These are phyloP conservation scores for Vigna angularis DNA, from an alignment of 306 rosid genomes.

Conservation along the genomic window DNA sequence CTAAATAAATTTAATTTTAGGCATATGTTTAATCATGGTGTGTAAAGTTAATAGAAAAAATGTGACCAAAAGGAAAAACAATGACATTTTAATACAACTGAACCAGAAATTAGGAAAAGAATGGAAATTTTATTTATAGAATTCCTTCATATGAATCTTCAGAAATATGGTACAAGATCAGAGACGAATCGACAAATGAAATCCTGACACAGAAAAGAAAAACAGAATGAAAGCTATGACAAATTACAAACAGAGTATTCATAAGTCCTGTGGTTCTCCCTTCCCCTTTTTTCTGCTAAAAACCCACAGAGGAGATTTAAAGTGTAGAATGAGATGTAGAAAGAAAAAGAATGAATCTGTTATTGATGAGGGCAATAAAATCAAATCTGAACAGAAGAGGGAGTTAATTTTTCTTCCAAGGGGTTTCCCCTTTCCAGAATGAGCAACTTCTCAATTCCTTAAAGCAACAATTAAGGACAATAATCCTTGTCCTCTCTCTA, in stretches of 20 bases:
- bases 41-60: not conserved
- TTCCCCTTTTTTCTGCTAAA: not conserved
- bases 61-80: not conserved
- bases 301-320: not conserved
- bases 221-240: not conserved
- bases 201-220: not conserved
- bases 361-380: not conserved
- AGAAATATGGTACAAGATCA: not conserved
- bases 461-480: not conserved
- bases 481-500: not conserved
- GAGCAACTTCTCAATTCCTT: conserved; percentile 14
- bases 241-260: not conserved
- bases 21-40: conserved; percentile 8
- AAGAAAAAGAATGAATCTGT: conserved; percentile 2
- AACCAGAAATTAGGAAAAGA: not conserved
- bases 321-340: not conserved
- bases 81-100: not conserved
- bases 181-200: not conserved
- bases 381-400: conserved; percentile 3
- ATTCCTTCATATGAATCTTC: not conserved
- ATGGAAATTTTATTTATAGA: conserved; percentile 17
- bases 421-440: not conserved
- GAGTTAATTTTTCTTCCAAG: not conserved
- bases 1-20: conserved; percentile 23
- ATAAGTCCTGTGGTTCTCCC: not conserved